Conservation (phyloP, 1,139 yeast genomes). For the Zygosaccharomyces sapae region DNA sequence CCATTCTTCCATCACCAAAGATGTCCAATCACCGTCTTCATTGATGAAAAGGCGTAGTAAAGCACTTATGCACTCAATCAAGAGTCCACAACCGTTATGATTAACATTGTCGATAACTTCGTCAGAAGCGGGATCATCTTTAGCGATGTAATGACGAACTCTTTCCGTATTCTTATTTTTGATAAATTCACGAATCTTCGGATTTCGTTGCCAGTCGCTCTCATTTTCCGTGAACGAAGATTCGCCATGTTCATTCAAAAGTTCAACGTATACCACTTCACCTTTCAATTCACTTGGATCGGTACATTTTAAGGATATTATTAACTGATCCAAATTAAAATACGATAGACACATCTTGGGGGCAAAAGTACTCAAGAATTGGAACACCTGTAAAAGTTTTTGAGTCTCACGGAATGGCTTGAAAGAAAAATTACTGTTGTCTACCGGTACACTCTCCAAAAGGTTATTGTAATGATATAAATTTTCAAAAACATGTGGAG, state of each 20-base stretch:
- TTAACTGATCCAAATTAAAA: constrained; percentile 31
- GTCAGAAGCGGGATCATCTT: constrained; percentile 32
- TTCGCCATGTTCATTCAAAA: constrained; percentile 37
- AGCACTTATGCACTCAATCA: constrained; percentile 32
- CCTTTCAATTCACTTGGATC: constrained; percentile 28
- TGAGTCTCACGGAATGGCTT: constrained; percentile 22
- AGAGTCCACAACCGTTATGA: constrained; percentile 26
- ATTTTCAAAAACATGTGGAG: constrained; percentile 21
- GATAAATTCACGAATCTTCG: constrained; percentile 21
- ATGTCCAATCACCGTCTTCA: constrained; percentile 37
- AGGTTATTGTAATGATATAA: constrained; percentile 22
- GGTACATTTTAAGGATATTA: constrained; percentile 31
- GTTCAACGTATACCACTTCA: constrained; percentile 29
- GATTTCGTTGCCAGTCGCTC: constrained; percentile 23
- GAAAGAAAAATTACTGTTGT: constrained; percentile 1
- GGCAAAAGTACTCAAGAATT: constrained; percentile 32
- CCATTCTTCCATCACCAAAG: constrained; percentile 36
- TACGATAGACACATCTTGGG: constrained; percentile 26
- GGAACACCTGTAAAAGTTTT: constrained; percentile 31
- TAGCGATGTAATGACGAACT: constrained; percentile 21
- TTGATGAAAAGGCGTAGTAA: constrained; percentile 29
- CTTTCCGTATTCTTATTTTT: constrained; percentile 14
- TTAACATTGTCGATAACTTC: constrained; percentile 35
- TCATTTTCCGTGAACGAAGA: constrained; percentile 25
- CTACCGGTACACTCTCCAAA: constrained; percentile 23